phyloP scores from a whole-genome alignment of 129 eudicot species.

The Artemisia tridentata region DNA sequence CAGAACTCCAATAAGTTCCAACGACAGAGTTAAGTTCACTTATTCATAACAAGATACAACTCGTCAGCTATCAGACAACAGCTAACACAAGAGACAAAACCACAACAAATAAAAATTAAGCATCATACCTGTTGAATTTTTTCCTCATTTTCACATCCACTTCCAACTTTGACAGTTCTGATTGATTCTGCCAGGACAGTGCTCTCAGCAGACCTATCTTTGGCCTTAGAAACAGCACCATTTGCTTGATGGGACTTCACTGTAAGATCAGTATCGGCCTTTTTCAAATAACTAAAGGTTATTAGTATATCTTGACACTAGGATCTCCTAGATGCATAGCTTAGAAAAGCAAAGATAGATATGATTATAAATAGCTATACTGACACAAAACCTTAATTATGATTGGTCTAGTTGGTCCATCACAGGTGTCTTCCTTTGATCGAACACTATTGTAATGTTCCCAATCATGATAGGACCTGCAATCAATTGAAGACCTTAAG shows the following conservation, averaged over 20 bases:
- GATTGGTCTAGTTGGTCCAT: constrained; percentile 79
- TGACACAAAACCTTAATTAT: constrained; percentile 56
- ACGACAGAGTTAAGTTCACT: neutral
- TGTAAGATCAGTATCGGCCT: constrained; percentile 91
- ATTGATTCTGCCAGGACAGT: constrained; percentile 40
- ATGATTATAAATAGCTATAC: constrained; percentile 4
- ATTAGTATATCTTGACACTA: constrained; percentile 24
- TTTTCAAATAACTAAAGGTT: constrained; percentile 37
- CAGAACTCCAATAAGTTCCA: neutral
- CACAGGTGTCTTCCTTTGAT: constrained; percentile 68
- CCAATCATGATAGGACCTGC: constrained; percentile 93
- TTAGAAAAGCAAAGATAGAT: constrained; percentile 3
- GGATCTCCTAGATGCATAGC: constrained; percentile 12
- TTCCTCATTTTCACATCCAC: constrained; percentile 65
- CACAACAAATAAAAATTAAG: neutral
- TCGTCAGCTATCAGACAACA: no score
- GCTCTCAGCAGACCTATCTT: constrained; percentile 33
- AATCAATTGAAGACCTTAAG: constrained; percentile 6
- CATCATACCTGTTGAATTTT: constrained; percentile 62
- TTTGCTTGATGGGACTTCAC: constrained; percentile 61
- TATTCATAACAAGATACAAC: constrained; percentile 2
- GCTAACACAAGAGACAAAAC: constrained; percentile 1
- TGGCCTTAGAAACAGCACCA: constrained; percentile 40
- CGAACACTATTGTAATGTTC: constrained; percentile 90
- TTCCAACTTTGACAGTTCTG: constrained; percentile 70